phyloP scores from a whole-genome alignment of 2,329 filamentous ascomycete genomes.

The Trichoderma semiorbis region DNA sequence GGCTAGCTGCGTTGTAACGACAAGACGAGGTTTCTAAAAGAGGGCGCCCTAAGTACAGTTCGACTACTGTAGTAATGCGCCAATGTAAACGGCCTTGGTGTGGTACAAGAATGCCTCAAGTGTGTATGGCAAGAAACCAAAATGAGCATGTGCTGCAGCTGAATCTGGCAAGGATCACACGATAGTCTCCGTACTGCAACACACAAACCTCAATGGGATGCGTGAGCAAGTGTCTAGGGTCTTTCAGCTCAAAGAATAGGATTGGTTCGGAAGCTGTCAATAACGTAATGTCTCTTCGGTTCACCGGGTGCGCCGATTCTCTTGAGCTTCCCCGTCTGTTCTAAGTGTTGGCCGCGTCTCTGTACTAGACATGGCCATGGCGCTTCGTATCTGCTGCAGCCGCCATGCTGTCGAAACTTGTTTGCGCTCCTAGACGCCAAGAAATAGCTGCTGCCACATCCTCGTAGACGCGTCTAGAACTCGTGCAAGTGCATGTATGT shows the following conservation, averaged over 20 bases:
- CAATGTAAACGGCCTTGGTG: background rate
- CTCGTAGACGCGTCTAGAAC: background rate
- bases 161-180: background rate
- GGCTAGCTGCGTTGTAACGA: background rate
- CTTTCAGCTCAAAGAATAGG: background rate
- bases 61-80: background rate
- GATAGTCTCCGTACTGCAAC: background rate
- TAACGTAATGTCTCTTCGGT: conserved; percentile 3
- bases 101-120: background rate
- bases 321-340: background rate
- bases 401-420: background rate
- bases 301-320: background rate
- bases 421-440: background rate
- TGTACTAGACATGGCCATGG: background rate
- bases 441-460: background rate
- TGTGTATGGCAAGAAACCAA: background rate
- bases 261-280: background rate
- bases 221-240: conserved; percentile 1
- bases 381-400: background rate
- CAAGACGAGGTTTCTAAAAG: background rate
- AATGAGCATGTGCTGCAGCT: conserved; percentile 5
- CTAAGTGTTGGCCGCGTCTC: background rate
- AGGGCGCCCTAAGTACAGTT: background rate
- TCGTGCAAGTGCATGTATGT: background rate
- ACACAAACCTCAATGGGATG: background rate